Evolutionary conservation across 805 yeast genomes (phyloP).

Genomic region (Cephaloascus fragrans): DNA sequence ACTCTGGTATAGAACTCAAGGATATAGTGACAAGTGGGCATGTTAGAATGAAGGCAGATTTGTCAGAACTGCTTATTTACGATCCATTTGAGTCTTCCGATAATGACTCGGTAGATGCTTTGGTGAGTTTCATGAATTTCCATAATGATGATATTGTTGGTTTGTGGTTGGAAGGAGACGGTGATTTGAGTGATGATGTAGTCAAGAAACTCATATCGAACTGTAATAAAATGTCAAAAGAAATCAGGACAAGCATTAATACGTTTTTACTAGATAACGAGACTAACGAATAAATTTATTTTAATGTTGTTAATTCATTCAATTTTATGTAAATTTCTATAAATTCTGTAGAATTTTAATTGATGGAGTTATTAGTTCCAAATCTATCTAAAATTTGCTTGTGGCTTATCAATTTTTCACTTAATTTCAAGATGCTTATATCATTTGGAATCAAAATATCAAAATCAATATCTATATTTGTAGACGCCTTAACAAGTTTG

Average conservation of each 20-base stretch:
- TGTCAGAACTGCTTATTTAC: conserved; percentile 7
- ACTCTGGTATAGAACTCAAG: conserved; percentile 72
- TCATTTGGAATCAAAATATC: conserved; percentile 9
- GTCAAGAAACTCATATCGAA: conserved; percentile 23
- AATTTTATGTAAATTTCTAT: no score
- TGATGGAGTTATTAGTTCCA: conserved; percentile 11
- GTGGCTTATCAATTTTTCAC: conserved; percentile 14
- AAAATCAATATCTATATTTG: conserved; percentile 1
- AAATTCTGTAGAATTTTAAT: no score
- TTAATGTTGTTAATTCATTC: not conserved
- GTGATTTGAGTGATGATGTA: conserved; percentile 10
- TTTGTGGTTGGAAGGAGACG: conserved; percentile 34
- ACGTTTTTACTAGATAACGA: conserved; percentile 21
- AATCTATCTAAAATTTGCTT: conserved; percentile 15
- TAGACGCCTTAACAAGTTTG: conserved; percentile 5
- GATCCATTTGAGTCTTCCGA: conserved; percentile 8
- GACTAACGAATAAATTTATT: not conserved
- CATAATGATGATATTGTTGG: conserved; percentile 52
- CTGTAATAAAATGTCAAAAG: conserved; percentile 33
- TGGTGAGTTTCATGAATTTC: conserved; percentile 44
- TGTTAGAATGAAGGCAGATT: conserved; percentile 10
- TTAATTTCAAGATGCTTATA: conserved; percentile 10
- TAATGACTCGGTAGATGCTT: conserved; percentile 15
- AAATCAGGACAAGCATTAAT: conserved; percentile 34
- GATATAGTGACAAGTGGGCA: conserved; percentile 69